Conservation (phyloP, 2,329 filamentous ascomycete species). For the Talaromyces rugulosus region DNA sequence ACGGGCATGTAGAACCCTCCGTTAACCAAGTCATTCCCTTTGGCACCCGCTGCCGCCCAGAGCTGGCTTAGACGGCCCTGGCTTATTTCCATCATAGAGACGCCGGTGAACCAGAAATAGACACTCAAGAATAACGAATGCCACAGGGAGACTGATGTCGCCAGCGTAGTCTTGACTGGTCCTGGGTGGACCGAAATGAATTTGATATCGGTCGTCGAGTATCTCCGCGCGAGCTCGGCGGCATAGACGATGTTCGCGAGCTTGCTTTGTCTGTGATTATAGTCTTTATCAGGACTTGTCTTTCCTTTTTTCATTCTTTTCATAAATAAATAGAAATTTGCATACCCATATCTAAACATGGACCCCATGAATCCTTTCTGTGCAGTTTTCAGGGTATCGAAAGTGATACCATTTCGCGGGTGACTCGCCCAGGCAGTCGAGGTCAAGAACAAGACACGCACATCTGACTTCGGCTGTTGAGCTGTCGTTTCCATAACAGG, state of each 20-base stretch:
- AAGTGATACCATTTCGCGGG: constrained; percentile 6
- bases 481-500: constrained; percentile 26
- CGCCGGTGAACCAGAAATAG: constrained; percentile 10
- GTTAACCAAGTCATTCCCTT: constrained; percentile 21
- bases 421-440: constrained; percentile 24
- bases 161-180: constrained; percentile 32
- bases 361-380: constrained; percentile 9
- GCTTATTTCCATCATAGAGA: constrained; percentile 18
- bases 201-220: constrained; percentile 32
- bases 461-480: constrained; percentile 20
- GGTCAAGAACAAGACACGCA: constrained; percentile 25
- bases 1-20: constrained; percentile 29
- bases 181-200: constrained; percentile 43
- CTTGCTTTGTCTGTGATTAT: constrained; percentile 42
- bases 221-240: constrained; percentile 36
- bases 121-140: neutral
- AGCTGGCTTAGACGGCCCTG: constrained; percentile 24
- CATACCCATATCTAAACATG: constrained; percentile 8
- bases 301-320: neutral
- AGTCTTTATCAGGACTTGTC: neutral
- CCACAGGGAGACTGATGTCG: constrained; percentile 17
- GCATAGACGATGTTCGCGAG: constrained; percentile 46
- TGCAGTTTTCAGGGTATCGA: constrained; percentile 1
- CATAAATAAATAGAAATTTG: neutral
- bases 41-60: constrained; percentile 27